Base-by-base conservation (phyloP, 2,329 filamentous ascomycete species). In the Penicillium thymicola region DNA sequence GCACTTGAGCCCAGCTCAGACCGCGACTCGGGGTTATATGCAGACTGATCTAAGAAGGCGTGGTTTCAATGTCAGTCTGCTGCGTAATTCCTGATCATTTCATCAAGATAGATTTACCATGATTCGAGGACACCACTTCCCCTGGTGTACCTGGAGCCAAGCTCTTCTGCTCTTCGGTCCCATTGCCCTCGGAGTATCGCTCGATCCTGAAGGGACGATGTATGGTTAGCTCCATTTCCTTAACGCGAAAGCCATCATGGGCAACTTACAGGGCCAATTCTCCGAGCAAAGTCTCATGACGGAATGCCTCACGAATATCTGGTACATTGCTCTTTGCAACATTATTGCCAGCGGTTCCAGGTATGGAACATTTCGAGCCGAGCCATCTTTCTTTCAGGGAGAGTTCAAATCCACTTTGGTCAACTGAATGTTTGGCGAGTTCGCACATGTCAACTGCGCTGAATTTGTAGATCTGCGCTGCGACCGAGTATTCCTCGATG, bases 361-460 rank as follows among this genome's bases (percentile, higher is more conserved):
- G 89, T 38, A 88, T 78, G 68, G 89, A 81, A 71, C 88, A 97
- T 61, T 89, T 85, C 32, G 82, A 79, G 3, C 94, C 94, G 5
- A 99, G 79, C 93, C 93, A 99, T 72, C 92, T 86, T 69, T 92
- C 86, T 76, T 99, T 99, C 67, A 97, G 81, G 13, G 86, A 83
- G 66, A 89, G 81, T 72, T 99, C 94, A 69, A 96, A 99, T 7
- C 94, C 94, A 71, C 91, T 96, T 73, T 99, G 94, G 66, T 88
- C 86, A 40, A 99, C 94, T 10, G 91, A 96, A 72, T 97, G 93
- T 76, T 96, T 96, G 25, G 94, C 94, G 55, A 99, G 76, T 76
- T 99, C 94, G 71, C 94, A 97, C 94, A 99, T 99, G 69, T 99
- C 94, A 4, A 97, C 92, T 0, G 93, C 89, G 68, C 88, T 95